These are phyloP conservation scores for Neocatenulostroma microsporum DNA, from an alignment of 2,329 filamentous ascomycete species.

Conservation along the genomic window DNA sequence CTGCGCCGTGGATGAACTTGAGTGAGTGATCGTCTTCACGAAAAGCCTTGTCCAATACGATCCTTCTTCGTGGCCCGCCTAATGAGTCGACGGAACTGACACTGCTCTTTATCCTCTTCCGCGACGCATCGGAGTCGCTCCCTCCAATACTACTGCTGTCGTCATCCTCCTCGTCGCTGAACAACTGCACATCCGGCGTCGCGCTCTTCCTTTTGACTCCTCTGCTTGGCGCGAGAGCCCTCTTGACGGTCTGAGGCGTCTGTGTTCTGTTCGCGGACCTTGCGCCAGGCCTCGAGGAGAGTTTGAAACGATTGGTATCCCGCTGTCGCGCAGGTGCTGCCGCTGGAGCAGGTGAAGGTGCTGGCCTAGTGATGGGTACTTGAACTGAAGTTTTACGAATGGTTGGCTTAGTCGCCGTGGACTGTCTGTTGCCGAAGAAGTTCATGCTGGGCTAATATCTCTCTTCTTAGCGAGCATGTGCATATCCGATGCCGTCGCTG, in stretches of 20 bases:
- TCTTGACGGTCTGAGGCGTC: conserved; percentile 1
- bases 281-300: conserved; percentile 6
- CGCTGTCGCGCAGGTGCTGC: conserved; percentile 10
- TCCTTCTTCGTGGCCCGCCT: conserved; percentile 15
- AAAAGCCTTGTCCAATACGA: conserved; percentile 19
- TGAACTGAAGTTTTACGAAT: conserved; percentile 21
- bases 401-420: conserved; percentile 15
- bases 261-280: background rate
- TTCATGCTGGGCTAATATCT: conserved; percentile 23
- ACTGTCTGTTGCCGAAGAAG: conserved; percentile 14
- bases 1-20: conserved; percentile 34
- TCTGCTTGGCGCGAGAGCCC: conserved; percentile 8
- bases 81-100: conserved; percentile 26
- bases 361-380: conserved; percentile 15
- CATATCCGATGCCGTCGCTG: too few species aligned
- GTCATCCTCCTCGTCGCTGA: conserved; percentile 28
- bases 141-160: conserved; percentile 24
- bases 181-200: conserved; percentile 25
- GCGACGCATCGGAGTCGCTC: conserved; percentile 28
- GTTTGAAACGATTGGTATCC: conserved; percentile 21
- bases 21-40: conserved; percentile 21
- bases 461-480: too few species aligned
- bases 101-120: conserved; percentile 31
- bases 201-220: conserved; percentile 30
- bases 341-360: conserved; percentile 6